phyloP scores from a whole-genome alignment of 2,329 filamentous ascomycete genomes.

The Cadophora sp. region DNA sequence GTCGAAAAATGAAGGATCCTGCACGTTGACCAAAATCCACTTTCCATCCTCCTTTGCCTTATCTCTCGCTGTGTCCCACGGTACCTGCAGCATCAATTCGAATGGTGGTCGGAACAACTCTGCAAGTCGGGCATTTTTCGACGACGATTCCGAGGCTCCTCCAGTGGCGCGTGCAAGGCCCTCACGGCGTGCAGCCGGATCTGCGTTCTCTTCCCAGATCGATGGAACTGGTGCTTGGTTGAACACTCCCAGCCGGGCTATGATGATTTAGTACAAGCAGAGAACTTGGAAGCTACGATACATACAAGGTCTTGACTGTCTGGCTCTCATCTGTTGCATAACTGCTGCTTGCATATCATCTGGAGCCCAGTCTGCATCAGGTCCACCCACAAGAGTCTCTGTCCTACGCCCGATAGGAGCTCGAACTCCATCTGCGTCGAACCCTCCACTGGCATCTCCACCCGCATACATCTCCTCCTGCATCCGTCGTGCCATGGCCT shows the following conservation, averaged over 20 bases:
- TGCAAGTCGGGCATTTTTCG: slow-evolving; percentile 80
- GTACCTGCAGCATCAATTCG: slow-evolving; percentile 79
- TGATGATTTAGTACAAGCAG: slow-evolving; percentile 29
- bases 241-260: slow-evolving; percentile 66
- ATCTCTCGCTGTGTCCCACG: slow-evolving; percentile 86
- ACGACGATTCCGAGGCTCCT: slow-evolving; percentile 67
- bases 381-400: slow-evolving; percentile 86
- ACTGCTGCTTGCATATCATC: slow-evolving; percentile 47
- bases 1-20: slow-evolving; percentile 91
- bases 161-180: slow-evolving; percentile 66
- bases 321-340: slow-evolving; percentile 43
- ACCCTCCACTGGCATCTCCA: slow-evolving; percentile 50
- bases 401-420: slow-evolving; percentile 91
- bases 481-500: slow-evolving; percentile 87
- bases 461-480: slow-evolving; percentile 89
- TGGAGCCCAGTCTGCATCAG: slow-evolving; percentile 55
- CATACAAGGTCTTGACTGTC: slow-evolving; percentile 40
- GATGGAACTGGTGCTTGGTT: slow-evolving; percentile 62
- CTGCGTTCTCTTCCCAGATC: slow-evolving; percentile 55
- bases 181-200: slow-evolving; percentile 54
- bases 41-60: slow-evolving; percentile 88
- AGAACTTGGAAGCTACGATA: slow-evolving; percentile 12
- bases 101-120: slow-evolving; percentile 93
- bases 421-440: slow-evolving; percentile 69
- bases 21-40: slow-evolving; percentile 95